phyloP scores from a whole-genome alignment of 1,284 basidiomycete genomes.

The Stygiomarasmius scandens region DNA sequence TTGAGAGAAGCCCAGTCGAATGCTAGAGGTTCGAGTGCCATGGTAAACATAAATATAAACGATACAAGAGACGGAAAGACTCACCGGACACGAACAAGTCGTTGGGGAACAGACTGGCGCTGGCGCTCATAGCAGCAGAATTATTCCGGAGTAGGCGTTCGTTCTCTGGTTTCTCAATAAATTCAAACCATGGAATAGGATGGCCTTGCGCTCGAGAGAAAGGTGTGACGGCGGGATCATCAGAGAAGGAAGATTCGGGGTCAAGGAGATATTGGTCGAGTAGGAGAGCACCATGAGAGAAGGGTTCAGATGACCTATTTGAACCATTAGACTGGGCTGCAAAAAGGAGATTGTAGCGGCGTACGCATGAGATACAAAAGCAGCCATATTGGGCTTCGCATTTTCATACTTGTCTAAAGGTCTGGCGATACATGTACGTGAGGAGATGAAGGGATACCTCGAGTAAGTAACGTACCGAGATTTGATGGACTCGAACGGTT shows the following conservation, averaged over 20 bases:
- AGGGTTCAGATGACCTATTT: background rate
- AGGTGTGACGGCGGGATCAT: conserved; percentile 29
- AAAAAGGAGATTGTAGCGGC: background rate
- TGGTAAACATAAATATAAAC: background rate
- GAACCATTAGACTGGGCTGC: background rate
- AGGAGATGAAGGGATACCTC: background rate
- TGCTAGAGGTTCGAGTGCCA: conserved; percentile 27
- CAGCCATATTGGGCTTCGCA: conserved; percentile 24
- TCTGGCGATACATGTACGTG: conserved; percentile 7
- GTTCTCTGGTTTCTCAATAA: conserved; percentile 31
- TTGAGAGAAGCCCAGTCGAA: conserved; percentile 38
- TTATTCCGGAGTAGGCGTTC: conserved; percentile 29
- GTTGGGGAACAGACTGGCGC: conserved; percentile 25
- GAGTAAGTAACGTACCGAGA: conserved; percentile 25
- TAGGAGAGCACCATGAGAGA: conserved; percentile 34
- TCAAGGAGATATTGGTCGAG: conserved; percentile 37
- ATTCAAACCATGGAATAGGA: conserved; percentile 30
- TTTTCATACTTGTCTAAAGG: conserved; percentile 26
- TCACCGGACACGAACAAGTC: conserved; percentile 33
- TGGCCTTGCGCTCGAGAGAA: conserved; percentile 30
- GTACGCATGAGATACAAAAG: conserved; percentile 18
- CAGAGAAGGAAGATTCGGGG: conserved; percentile 30
- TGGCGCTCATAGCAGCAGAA: conserved; percentile 36
- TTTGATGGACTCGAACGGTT: conserved; percentile 32
- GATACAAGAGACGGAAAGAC: background rate